Evolutionary conservation across 1,284 basidiomycete genomes (phyloP), one percentile per base, ranked within the genome.

Genomic region (Tilletia indica): DNA sequence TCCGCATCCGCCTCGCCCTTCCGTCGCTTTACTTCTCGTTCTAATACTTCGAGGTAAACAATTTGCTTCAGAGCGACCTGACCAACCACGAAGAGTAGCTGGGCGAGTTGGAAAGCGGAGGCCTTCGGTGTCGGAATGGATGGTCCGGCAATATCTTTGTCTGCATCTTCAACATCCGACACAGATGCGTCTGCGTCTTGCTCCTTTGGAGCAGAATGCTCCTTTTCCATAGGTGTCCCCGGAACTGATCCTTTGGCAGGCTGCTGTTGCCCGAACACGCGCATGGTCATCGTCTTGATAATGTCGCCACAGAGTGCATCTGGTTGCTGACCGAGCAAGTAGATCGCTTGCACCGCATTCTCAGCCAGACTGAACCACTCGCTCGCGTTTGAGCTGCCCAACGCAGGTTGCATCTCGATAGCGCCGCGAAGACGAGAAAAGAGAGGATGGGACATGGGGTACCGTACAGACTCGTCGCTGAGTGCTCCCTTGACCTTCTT

Each of bases 31-130:
- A 93, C 92, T 83, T 99, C 96, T 49, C 95, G 88, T 85, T 99
- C 96, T n/a, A 98, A 92, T 58, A 97, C 87, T 85, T 99, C 96
- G 42, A 99, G 89, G 83, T 94, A 97, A 34, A 97, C 94, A 71
- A 98, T 93, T 75, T 99, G 94, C 85, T 98, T 98, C 86, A 99
- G 93, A 5, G 94, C 94, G 21, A 97, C 92, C 84, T 99, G 96
- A 0, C 96, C 97, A 4, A 97, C 94, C 54, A 93, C 89, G 82
- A 98, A 99, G 6, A 99, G 87, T 21, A 98, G 88, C 83, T 98
- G 95, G 70, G 92, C 92, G 19, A 99, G 88, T 73, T 90, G 89
- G 83, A 96, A 97, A 0, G 92, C 90, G 21, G 71, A 72, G 61
- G 31, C 61, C 56, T 58, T 58, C 12, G 56, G 56, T 45, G 42